These are phyloP conservation scores for Pythium aquatile DNA, from an alignment of 352 stramenopile species.

Conservation along the genomic window DNA sequence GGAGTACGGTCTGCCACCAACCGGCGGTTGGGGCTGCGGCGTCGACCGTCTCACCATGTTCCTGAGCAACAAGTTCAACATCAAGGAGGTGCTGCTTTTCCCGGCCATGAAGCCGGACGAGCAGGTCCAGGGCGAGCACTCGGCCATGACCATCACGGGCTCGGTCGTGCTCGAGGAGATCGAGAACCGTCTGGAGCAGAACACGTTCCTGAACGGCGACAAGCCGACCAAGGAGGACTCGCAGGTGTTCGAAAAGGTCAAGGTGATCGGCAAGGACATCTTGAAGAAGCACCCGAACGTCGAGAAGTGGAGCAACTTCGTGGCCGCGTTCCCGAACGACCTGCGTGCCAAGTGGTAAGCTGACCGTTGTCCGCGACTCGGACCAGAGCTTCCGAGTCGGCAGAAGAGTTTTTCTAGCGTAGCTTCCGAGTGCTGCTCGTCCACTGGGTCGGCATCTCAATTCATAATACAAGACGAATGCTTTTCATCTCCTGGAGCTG, in stretches of 20 bases:
- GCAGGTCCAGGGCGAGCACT: constrained; percentile 32
- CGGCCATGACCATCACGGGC: constrained; percentile 25
- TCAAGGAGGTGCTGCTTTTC: constrained; percentile 99
- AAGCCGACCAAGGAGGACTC: constrained; percentile 73
- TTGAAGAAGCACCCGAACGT: constrained; percentile 74
- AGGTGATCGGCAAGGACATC: constrained; percentile 75
- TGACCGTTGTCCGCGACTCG: neutral
- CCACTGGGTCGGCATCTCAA: neutral
- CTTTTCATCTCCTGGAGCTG: neutral
- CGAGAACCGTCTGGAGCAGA: constrained; percentile 54
- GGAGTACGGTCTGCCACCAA: constrained; percentile 97
- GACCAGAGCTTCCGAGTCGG: neutral
- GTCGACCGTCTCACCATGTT: constrained; percentile 98
- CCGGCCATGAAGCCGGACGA: constrained; percentile 98
- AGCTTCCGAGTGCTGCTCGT: neutral
- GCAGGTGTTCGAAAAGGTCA: constrained; percentile 63
- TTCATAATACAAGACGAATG: neutral
- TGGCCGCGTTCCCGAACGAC: constrained; percentile 74
- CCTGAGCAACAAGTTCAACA: constrained; percentile 92
- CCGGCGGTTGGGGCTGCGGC: constrained; percentile 96
- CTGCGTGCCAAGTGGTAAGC: constrained; percentile 73
- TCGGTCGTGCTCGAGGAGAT: constrained; percentile 61
- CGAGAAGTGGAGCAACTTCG: constrained; percentile 72
- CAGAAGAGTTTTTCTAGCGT: neutral
- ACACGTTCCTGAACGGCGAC: constrained; percentile 69